Percentiles rank a stretch among this genome's conserved stretches.
phyloP scores from a whole-genome alignment of 192 early-diverging fungal species.

The Coemansia sp. region DNA sequence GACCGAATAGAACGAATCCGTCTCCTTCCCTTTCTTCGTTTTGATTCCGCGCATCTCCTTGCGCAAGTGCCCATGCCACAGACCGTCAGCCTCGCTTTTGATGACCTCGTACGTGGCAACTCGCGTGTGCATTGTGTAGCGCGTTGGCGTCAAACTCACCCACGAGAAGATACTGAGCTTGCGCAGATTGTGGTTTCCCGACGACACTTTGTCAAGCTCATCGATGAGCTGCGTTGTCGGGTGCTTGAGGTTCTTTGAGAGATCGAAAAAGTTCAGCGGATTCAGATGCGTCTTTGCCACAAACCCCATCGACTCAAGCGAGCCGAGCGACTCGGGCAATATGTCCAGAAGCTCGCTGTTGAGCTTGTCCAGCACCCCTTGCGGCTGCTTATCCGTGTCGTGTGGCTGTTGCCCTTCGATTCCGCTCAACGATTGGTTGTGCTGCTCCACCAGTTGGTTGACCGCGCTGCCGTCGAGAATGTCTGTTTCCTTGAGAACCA shows the following conservation, averaged over 20 bases:
- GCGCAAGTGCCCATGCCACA: slow-evolving; percentile 11
- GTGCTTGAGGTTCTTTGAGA: background rate
- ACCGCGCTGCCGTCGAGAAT: slow-evolving; percentile 8
- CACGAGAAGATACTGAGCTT: slow-evolving; percentile 24
- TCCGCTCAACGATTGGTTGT: background rate
- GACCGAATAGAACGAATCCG: slow-evolving; percentile 6
- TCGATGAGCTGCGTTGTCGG: background rate
- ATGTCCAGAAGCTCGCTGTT: background rate
- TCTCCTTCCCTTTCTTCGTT: background rate
- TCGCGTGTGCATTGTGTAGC: slow-evolving; percentile 15
- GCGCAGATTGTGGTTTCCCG: slow-evolving; percentile 26
- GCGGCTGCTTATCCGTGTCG: background rate
- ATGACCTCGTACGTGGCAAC: slow-evolving; percentile 15
- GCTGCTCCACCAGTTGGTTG: background rate
- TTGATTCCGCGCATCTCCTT: background rate
- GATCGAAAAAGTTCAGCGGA: slow-evolving; percentile 33
- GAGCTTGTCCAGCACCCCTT: slow-evolving; percentile 13
- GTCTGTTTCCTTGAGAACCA: slow-evolving; percentile 53
- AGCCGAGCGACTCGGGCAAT: slow-evolving; percentile 10
- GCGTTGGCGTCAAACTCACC: slow-evolving; percentile 28
- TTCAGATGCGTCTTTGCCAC: slow-evolving; percentile 25
- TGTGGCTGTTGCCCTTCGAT: background rate
- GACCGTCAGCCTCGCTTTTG: background rate
- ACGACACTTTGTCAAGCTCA: slow-evolving; percentile 17
- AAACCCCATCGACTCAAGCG: slow-evolving; percentile 28